Evolutionary conservation across 2,329 filamentous ascomycete species (phyloP), one percentile per base, ranked within the genome.

Genomic region (Nemania sp.): DNA sequence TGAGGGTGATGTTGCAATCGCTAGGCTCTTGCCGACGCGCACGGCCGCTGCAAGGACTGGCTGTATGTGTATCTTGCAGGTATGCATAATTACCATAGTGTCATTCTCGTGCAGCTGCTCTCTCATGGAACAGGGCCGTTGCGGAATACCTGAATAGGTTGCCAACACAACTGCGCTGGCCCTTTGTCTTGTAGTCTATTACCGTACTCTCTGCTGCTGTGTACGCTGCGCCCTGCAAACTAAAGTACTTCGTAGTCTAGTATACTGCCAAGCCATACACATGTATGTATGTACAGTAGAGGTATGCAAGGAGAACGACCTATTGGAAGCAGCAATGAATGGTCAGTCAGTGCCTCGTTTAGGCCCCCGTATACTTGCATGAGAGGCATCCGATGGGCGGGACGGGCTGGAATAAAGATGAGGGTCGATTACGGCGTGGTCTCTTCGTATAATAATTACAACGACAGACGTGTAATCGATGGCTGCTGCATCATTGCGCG

Each of bases 21-120:
- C 52, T 56, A 59, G 52, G 49, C 28, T 56, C 49, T 17, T 56
- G 45, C 56, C 56, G 56, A 52, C 56, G 56, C 55, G 55, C 48
- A 56, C 53, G 48, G 52, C 12, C 52, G 46, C 52, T 52, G 48
- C 52, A 52, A 55, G 48, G 49, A 39, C n/a, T n/a, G n/a, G n/a
- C 40, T 51, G 24, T 42, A 43, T 47, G n/a, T 46, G 49, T 49
- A 59, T 56, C 49, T 56, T 41, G 56, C 52, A 56, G 56, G 36
- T 48, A 39, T 56, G 45, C 46, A 51, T 43, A 46, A 41, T n/a
- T n/a, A n/a, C n/a, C 48, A 42, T 52, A 55, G 48, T 58, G 43
- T 55, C 48, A 58, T 49, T 49, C 37, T 31, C 17, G 36, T 52
- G n/a, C 39, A 19, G 11, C 5, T 17, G 45, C 15, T 52, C 34